phyloP scores from a whole-genome alignment of 257 asterid species.

The Scutellaria minor region DNA sequence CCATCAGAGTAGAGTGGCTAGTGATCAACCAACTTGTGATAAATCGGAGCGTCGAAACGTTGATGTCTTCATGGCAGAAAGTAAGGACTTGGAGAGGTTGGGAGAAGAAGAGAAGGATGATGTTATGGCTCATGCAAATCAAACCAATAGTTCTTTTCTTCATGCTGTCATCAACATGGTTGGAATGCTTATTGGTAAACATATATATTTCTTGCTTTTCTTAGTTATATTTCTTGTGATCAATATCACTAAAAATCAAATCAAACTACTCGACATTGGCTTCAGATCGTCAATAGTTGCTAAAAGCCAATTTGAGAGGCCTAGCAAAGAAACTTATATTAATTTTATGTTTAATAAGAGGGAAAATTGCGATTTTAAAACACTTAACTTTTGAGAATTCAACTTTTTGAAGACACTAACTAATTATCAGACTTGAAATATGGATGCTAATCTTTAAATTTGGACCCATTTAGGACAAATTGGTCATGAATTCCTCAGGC shows the following conservation, averaged over 20 bases:
- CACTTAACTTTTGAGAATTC: no score
- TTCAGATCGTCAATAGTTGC: no score
- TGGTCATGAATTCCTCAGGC: no score
- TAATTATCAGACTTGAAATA: no score
- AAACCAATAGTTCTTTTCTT: slow-evolving; percentile 50
- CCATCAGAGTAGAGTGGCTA: slow-evolving; percentile 32
- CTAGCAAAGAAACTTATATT: no score
- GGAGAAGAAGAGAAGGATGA: slow-evolving; percentile 34
- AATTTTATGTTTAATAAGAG: no score
- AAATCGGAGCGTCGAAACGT: slow-evolving; percentile 2
- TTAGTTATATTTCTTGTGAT: background rate
- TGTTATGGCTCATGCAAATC: slow-evolving; percentile 12
- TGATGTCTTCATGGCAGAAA: slow-evolving; percentile 10
- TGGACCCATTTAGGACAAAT: no score
- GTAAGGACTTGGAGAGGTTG: slow-evolving; percentile 52
- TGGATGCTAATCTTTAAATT: no score
- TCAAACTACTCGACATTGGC: background rate
- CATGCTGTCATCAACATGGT: slow-evolving; percentile 77
- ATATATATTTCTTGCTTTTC: background rate
- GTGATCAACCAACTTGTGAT: slow-evolving; percentile 21
- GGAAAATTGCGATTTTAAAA: no score
- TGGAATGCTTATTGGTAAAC: slow-evolving; percentile 76
- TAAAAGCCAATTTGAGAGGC: no score
- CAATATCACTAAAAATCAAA: background rate
- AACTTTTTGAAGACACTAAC: no score